A percentile compares a stretch with the other conserved stretches of the same genome.
Evolutionary conservation across 2,329 filamentous ascomycete species (phyloP).

Genomic region (Fusarium multiceps): DNA sequence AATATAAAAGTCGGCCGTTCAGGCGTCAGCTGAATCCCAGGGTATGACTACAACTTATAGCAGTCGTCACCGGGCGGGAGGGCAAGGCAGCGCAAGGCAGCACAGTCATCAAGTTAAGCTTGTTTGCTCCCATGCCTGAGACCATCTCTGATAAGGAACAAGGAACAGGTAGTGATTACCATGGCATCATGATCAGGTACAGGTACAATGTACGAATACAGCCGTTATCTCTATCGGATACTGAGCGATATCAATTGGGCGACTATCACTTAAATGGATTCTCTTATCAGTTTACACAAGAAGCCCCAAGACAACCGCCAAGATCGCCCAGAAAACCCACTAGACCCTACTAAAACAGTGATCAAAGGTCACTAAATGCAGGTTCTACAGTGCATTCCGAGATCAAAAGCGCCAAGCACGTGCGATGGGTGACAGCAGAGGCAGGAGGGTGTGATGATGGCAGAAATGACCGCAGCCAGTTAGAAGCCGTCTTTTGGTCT

Average conservation of each 20-base stretch:
- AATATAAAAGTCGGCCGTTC: conserved; percentile 22
- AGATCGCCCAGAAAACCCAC: conserved; percentile 10
- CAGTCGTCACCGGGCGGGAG: conserved; percentile 18
- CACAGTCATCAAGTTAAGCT: conserved; percentile 37
- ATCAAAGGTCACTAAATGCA: conserved; percentile 27
- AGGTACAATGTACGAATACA: neutral
- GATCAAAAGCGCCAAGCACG: conserved; percentile 38
- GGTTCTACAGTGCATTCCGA: conserved; percentile 33
- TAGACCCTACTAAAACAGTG: conserved; percentile 21
- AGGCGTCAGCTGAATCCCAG: conserved; percentile 27
- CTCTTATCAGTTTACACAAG: conserved; percentile 34
- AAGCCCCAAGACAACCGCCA: conserved; percentile 15
- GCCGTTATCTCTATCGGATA: conserved; percentile 38
- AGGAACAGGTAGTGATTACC: neutral
- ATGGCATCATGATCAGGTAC: conserved; percentile 38
- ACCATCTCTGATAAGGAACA: conserved; percentile 34
- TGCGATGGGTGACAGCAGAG: conserved; percentile 12
- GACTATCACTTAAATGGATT: conserved; percentile 25
- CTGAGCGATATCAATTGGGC: conserved; percentile 23
- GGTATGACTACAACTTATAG: conserved; percentile 45
- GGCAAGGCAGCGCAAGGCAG: conserved; percentile 9
- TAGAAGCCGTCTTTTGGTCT: conserved; percentile 30
- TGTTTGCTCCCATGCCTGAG: conserved; percentile 27
- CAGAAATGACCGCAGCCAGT: conserved; percentile 33
- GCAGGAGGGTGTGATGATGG: conserved; percentile 22